Evolutionary conservation across 1,284 basidiomycete species (phyloP), one percentile per base, ranked within the genome.

Genomic region (Cryptococcus sp.): DNA sequence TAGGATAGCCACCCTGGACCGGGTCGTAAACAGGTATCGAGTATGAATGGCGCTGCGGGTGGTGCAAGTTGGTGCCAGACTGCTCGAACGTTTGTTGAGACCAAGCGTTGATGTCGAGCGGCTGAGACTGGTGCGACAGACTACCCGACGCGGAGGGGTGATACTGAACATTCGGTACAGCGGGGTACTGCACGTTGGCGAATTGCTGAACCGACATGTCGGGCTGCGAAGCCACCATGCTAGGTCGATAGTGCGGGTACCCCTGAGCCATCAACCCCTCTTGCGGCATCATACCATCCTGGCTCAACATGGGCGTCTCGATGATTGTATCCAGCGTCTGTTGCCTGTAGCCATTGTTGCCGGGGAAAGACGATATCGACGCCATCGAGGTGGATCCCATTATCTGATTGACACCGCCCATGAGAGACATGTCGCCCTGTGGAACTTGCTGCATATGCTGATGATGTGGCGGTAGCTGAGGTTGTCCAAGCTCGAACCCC

Each of bases 301-400:
- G 55, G 21, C 41, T 19, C 19, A 57, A 4, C 22, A 48, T 12
- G 5, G 52, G 54, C 4, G 54, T 59, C 23, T 57, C 53, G 12
- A 53, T 46, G 22, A 59, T 59, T 1, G 55, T 59, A 12, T 46
- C 51, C 10, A 56, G 42, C 12, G 52, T 54, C 25, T 48, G 41
- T 21, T 49, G 48, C 28, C 57, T 41, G 22, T 51, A 55, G 19
- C 43, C 47, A 22, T 45, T 42, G 14, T 41, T 33, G 14, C 43
- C 25, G 19, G 51, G 47, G 54, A 59, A 59, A 4, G 54, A 56
- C 2, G 54, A 44, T 23, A 59, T 45, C 1, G 57, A 54, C 25
- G 43, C 44, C 54, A 57, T 54, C 3, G 57, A 57, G 5, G 45
- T 46, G 3, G 57, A 57, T 11, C 50, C 51, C 57, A 56, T 56